A percentile compares a stretch with the other conserved stretches of the same genome.
These are phyloP conservation scores for Solanum neorickii DNA, from an alignment of 257 asterid genomes.

Conservation along the genomic window DNA sequence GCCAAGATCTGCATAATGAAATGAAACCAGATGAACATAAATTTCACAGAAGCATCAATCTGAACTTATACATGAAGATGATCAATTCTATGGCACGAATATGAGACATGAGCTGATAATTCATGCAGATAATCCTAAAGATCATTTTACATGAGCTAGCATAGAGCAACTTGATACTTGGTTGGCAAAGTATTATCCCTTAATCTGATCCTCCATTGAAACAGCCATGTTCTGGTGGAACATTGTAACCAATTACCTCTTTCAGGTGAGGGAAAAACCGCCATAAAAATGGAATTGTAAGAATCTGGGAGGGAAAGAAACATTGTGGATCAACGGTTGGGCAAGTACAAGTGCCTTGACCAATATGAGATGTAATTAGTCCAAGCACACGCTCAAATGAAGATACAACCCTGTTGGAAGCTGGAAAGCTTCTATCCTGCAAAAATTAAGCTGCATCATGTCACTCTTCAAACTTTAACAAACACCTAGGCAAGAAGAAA, in stretches of 20 bases:
- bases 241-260: constrained; percentile 46
- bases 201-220: neutral
- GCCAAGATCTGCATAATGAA: constrained; percentile 57
- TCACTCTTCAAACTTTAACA: constrained; percentile 4
- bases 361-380: constrained; percentile 53
- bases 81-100: neutral
- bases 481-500: neutral
- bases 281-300: constrained; percentile 87
- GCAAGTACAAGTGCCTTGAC: constrained; percentile 70
- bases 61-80: neutral
- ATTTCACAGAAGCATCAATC: neutral
- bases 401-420: constrained; percentile 36
- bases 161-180: neutral
- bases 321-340: constrained; percentile 40
- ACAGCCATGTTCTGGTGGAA: neutral
- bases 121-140: neutral
- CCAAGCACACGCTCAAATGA: constrained; percentile 66
- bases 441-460: constrained; percentile 14
- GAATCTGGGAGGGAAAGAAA: constrained; percentile 77
- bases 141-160: neutral
- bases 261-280: constrained; percentile 62
- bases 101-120: neutral
- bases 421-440: constrained; percentile 43
- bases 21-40: neutral
- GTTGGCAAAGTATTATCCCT: neutral